Percentiles rank a stretch among this genome's conserved stretches.
These are phyloP conservation scores for Solanum raphanifolium DNA, from an alignment of 257 asterid genomes.

Conservation along the genomic window DNA sequence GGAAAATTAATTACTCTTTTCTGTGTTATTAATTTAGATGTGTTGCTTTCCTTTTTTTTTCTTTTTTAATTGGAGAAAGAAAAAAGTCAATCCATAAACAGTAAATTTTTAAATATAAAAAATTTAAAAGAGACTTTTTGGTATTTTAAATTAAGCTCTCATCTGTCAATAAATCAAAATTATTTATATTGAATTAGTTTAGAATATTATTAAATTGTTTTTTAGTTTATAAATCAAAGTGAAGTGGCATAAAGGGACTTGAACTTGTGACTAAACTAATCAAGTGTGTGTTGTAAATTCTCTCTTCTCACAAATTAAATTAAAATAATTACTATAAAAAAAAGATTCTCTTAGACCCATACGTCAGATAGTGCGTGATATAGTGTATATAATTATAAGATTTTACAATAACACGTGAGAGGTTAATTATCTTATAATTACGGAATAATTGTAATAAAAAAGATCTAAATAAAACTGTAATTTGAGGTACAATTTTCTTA, in stretches of 20 bases:
- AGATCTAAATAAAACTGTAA: not conserved
- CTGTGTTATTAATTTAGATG: not conserved
- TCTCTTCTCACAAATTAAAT: not conserved
- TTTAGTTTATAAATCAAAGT: not conserved
- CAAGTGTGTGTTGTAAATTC: not conserved
- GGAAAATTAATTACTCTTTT: not conserved
- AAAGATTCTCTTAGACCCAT: not conserved
- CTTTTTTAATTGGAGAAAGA: not conserved
- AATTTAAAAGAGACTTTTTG: not conserved
- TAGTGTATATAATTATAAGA: not conserved
- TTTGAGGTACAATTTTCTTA: not conserved
- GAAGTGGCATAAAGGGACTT: not conserved
- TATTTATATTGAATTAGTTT: not conserved
- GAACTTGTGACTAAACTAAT: not conserved
- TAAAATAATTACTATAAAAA: not conserved
- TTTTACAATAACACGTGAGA: slow-evolving; percentile 1
- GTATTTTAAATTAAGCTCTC: not conserved
- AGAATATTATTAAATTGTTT: not conserved
- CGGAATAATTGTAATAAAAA: not conserved
- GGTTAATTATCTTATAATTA: not conserved
- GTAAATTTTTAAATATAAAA: not conserved
- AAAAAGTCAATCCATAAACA: not conserved
- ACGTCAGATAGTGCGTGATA: not conserved
- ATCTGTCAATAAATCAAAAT: not conserved
- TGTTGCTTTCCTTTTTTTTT: not conserved